Base-by-base conservation (phyloP, 208 protist genomes). In the Trypanosoma conorhini region DNA sequence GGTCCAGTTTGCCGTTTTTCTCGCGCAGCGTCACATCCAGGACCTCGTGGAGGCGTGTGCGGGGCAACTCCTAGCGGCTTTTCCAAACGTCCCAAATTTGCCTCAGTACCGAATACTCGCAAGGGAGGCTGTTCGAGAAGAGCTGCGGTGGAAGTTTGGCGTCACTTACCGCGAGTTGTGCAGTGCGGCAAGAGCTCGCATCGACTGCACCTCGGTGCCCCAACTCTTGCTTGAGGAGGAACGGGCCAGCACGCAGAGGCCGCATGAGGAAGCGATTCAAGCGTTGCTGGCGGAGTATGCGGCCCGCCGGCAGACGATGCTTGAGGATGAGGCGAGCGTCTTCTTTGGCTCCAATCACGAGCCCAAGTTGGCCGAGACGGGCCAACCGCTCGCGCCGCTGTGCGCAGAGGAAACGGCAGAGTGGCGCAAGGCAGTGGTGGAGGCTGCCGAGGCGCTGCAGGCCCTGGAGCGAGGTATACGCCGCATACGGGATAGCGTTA, bases 1-100 rank as follows among this genome's bases (percentile, higher is more conserved):
- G 28, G 12, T 58, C 2, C 68, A 73, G 40, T 73, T 38, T 40
- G 68, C 68, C 0, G 9, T 72, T 38, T 79, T 74, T 50, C 24
- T 71, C 5, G 40, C 52, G 19, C 21, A 79, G 38, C 40, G 38
- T 5, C 7, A n/a, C 31, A 69, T 65, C 26, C 5, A 26, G 28
- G 21, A 65, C 0, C 13, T 62, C n/a, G 30, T 70, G 19, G 51
- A 57, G 21, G 38, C 22, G 1, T 22, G 0, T 46, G 58, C 61
- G 13, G 50, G 64, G 19, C 56, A n/a, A 5, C 26, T 73, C n/a
- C 15, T 73, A 12, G 13, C n/a, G n/a, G 17, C 3, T 54, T 62
- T 61, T 51, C 24, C 55, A 12, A 19, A 33, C 42, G 21, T 3
- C 51, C 5, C 55, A 42, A 24, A 24, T 46, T 17, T 50, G 21